Evolutionary conservation across 306 rosid species (phyloP).

Genomic region (Cajanus cajan): DNA sequence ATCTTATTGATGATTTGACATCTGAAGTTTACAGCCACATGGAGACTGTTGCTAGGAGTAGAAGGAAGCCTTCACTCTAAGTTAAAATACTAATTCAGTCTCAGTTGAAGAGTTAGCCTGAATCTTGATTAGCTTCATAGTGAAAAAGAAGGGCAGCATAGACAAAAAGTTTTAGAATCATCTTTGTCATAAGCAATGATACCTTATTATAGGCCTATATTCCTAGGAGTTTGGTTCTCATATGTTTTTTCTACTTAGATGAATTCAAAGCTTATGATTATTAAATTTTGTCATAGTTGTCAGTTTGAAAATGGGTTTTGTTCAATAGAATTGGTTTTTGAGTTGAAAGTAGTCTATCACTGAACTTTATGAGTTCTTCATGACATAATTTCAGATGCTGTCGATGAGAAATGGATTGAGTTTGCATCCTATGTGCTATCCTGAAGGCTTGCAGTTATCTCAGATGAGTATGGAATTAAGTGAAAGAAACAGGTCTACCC

Average conservation of each 20-base stretch:
- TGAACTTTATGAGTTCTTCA: background rate
- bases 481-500: constrained; percentile 57
- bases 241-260: background rate
- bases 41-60: background rate
- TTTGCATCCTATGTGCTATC: constrained; percentile 74
- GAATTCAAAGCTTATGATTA: background rate
- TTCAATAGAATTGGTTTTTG: background rate
- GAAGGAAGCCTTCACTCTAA: background rate
- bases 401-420: constrained; percentile 84
- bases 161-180: background rate
- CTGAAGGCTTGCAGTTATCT: constrained; percentile 58
- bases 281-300: background rate
- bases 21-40: background rate
- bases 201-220: too few relatives aligned
- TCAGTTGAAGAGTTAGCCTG: background rate
- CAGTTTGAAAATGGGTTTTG: background rate
- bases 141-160: background rate
- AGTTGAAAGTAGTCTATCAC: background rate
- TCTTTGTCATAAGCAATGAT: background rate
- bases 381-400: constrained; percentile 68
- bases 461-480: constrained; percentile 51
- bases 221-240: background rate
- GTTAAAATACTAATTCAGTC: background rate
- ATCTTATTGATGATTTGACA: background rate
- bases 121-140: constrained; percentile 2